Percentiles rank a stretch among this genome's conserved stretches.
Conservation (phyloP, 1,284 basidiomycete genomes). For the Microbotryum lychnidis-dioicae region DNA sequence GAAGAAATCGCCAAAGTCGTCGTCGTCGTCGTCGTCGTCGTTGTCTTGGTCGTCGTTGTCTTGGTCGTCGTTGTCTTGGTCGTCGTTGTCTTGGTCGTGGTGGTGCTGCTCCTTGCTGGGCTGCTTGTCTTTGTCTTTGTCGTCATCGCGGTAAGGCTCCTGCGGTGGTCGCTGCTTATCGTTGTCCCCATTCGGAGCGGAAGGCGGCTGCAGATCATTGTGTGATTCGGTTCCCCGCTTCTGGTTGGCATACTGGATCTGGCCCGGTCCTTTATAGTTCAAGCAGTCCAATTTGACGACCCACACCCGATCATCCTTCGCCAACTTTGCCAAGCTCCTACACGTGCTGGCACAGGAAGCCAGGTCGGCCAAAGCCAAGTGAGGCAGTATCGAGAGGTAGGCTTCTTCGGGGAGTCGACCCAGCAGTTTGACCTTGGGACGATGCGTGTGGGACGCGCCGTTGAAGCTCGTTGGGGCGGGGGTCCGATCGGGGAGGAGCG, state of each 20-base stretch:
- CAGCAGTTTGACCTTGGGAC: constrained; percentile 41
- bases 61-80: too few species aligned
- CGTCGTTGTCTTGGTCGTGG: constrained; percentile 47
- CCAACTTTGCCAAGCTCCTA: constrained; percentile 57
- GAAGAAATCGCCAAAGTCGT: constrained; percentile 83
- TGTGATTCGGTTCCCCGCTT: not conserved
- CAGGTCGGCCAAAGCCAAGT: constrained; percentile 68
- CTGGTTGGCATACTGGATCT: constrained; percentile 8
- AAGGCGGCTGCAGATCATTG: not conserved
- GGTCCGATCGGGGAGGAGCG: constrained; percentile 22
- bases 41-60: too few species aligned
- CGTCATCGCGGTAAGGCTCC: constrained; percentile 36
- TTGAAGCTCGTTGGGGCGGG: not conserved
- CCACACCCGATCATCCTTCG: constrained; percentile 66
- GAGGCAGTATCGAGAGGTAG: constrained; percentile 60
- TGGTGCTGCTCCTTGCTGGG: constrained; percentile 11
- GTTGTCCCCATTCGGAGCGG: too few species aligned
- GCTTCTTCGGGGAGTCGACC: constrained; percentile 70
- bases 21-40: constrained; percentile 48
- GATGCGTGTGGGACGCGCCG: not conserved
- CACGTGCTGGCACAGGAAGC: constrained; percentile 48
- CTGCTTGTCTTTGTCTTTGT: constrained; percentile 61
- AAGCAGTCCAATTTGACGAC: constrained; percentile 40
- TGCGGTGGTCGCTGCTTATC: too few species aligned
- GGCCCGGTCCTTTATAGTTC: constrained; percentile 17